phyloP scores from a whole-genome alignment of 2,329 filamentous ascomycete species.

The Mollisiaceae sp. region DNA sequence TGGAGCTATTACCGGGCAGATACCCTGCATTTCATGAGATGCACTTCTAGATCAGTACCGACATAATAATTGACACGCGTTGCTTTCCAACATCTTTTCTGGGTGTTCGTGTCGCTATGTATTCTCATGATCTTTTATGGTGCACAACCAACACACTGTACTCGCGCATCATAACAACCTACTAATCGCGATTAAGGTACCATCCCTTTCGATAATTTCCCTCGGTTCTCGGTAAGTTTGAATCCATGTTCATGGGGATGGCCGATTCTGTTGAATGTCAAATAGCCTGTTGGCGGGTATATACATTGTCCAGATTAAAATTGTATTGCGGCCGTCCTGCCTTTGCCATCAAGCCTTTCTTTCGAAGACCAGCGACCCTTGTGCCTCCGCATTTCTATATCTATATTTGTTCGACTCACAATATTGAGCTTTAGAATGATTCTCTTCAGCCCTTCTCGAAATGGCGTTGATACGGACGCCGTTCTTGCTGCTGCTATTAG shows the following conservation, averaged over 20 bases:
- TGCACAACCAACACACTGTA: too few species aligned
- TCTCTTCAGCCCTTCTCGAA: background rate
- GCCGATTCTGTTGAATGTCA: background rate
- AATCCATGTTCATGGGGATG: background rate
- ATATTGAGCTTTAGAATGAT: background rate
- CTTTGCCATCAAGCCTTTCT: background rate
- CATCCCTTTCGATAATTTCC: background rate
- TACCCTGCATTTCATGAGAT: background rate
- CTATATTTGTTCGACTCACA: background rate
- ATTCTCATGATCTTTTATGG: background rate
- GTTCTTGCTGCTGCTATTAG: background rate
- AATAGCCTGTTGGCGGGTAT: slow-evolving; percentile 5
- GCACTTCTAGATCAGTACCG: background rate
- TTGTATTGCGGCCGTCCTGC: background rate
- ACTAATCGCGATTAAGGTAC: background rate
- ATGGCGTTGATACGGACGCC: background rate
- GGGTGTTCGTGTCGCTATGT: background rate
- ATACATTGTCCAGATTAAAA: slow-evolving; percentile 1
- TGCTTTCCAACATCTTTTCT: background rate
- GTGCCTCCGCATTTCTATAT: background rate
- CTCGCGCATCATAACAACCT: too few species aligned
- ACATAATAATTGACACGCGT: background rate
- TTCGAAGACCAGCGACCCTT: background rate
- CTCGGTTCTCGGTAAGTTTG: slow-evolving; percentile 6
- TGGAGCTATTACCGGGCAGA: background rate